Base-by-base conservation (phyloP, 768 basidiomycete genomes). In the Agaricus blazei region DNA sequence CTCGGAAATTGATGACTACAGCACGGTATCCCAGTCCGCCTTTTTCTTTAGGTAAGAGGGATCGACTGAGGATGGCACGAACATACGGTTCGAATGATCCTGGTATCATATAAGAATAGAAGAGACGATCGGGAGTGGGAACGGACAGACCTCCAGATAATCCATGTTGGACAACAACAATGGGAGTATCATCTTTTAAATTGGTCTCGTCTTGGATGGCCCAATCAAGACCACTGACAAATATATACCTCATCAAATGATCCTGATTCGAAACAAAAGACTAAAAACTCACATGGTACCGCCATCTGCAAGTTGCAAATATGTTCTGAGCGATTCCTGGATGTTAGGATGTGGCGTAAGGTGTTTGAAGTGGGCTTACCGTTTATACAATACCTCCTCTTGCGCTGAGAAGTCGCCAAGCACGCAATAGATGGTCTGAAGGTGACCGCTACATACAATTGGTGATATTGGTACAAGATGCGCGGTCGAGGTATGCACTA, bases 1-100 rank as follows among this genome's bases (percentile, higher is more conserved):
- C 94, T 62, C 95, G 82, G 71, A 89, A 95, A 71, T 96, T 97
- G 66, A 95, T 80, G 8, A 98, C 93, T 11, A 89, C 87, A 4
- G 82, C 95, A 55, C 97, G 80, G 69, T 90, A 96, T 14, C 94
- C 93, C 51, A 96, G 73, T 1, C 95, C 96, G n/a, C 90, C 92
- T 62, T 88, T 75, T 41, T 80, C 77, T 6, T 84, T 77, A 27
- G 89, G 79, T 28, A 77, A 76, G 66, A 87, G 87, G 12, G 86
- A 87, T 56, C 83, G 86, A 48, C 81, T 79, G 3, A 98, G 74
- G 45, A 97, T 78, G 28, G 89, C 85, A 59, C 93, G 78, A 43
- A 97, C 90, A 64, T 97, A 98, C 19, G 86, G 77, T 75, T 96
- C 96, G 65, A 96, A 83, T 19, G 90, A 93, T 38, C 91, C 90